Evolutionary conservation across 805 yeast genomes (phyloP).

Genomic region (Saccharomycopsis oosterbeekiorum): DNA sequence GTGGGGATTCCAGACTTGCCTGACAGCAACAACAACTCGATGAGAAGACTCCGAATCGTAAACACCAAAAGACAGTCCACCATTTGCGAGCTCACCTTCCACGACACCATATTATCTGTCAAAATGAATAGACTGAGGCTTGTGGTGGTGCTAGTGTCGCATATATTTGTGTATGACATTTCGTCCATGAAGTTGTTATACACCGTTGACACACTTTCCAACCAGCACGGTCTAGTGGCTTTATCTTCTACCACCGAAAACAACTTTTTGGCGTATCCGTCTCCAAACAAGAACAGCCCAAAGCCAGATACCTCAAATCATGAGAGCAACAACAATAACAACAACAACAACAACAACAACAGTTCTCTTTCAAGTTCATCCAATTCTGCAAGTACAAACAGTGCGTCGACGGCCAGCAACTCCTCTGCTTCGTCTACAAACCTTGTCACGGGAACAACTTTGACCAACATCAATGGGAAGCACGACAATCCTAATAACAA

Average conservation of each 20-base stretch:
- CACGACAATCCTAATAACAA: not conserved
- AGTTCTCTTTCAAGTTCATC: not conserved
- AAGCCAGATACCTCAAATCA: not conserved
- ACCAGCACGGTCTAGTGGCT: constrained; percentile 49
- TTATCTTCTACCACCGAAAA: constrained; percentile 43
- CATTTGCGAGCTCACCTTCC: constrained; percentile 67
- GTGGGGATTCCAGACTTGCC: constrained; percentile 69
- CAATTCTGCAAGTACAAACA: not conserved
- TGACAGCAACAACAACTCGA: constrained; percentile 36
- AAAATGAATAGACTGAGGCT: constrained; percentile 57
- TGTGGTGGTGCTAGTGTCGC: constrained; percentile 51
- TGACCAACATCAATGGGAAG: not conserved
- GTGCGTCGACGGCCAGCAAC: not conserved
- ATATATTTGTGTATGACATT: constrained; percentile 64
- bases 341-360: not conserved
- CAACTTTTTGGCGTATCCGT: constrained; percentile 61
- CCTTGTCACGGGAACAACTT: not conserved
- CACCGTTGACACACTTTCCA: constrained; percentile 39
- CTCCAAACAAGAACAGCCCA: constrained; percentile 32
- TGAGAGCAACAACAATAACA: not conserved
- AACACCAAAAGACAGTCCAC: constrained; percentile 58
- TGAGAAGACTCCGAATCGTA: constrained; percentile 72
- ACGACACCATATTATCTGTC: constrained; percentile 49
- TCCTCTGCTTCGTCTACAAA: not conserved
- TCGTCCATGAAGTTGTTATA: constrained; percentile 57